Conservation (phyloP, 2,329 filamentous ascomycete genomes). For the Pseudogymnoascus sp. region DNA sequence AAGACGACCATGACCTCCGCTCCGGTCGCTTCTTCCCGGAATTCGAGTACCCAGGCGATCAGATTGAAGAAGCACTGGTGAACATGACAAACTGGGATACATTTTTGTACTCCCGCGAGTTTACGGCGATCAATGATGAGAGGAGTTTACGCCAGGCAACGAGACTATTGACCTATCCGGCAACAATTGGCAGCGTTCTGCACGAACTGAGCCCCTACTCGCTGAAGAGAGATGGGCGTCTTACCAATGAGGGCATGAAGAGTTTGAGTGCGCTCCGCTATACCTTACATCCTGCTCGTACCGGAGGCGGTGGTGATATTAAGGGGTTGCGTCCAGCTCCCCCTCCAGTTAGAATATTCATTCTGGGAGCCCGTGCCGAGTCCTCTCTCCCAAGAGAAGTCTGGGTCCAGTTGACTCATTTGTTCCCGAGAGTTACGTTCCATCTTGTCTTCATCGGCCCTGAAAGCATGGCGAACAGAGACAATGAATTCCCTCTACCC, state of each 20-base stretch:
- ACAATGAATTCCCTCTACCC: slow-evolving; percentile 86
- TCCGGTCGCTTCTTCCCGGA: slow-evolving; percentile 90
- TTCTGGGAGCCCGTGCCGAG: slow-evolving; percentile 92
- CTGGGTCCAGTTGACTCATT: slow-evolving; percentile 88
- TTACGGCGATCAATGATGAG: slow-evolving; percentile 83
- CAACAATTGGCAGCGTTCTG: slow-evolving; percentile 83
- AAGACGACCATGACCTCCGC: slow-evolving; percentile 91
- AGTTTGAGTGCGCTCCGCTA: slow-evolving; percentile 90
- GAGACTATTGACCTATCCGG: slow-evolving; percentile 82
- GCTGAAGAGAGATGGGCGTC: slow-evolving; percentile 62
- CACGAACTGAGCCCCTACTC: slow-evolving; percentile 93
- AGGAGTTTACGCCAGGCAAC: slow-evolving; percentile 89
- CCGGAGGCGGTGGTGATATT: slow-evolving; percentile 65
- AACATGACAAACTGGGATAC: slow-evolving; percentile 99
- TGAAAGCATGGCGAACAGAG: slow-evolving; percentile 90
- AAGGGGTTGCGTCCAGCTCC: slow-evolving; percentile 76
- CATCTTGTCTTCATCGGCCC: slow-evolving; percentile 93
- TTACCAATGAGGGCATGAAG: slow-evolving; percentile 85
- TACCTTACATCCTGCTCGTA: slow-evolving; percentile 78
- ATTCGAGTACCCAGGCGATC: slow-evolving; percentile 80
- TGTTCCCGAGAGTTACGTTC: slow-evolving; percentile 87
- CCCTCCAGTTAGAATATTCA: slow-evolving; percentile 84
- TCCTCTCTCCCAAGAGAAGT: slow-evolving; percentile 89
- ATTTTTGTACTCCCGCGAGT: slow-evolving; percentile 85
- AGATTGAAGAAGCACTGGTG: slow-evolving; percentile 85